Evolutionary conservation across 306 rosid genomes (phyloP).

Genomic region (Citrullus mucosospermus): DNA sequence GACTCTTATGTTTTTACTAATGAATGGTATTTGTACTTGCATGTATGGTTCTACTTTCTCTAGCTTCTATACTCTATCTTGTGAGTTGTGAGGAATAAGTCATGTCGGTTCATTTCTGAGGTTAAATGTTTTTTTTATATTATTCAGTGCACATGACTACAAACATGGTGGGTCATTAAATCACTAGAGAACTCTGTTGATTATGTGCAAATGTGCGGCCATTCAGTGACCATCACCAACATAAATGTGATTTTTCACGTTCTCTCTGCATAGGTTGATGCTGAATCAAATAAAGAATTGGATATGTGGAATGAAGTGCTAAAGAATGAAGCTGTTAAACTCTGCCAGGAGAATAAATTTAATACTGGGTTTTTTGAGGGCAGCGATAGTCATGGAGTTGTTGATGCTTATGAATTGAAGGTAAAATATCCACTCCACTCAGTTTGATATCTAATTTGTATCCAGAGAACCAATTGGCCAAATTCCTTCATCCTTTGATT

Average conservation of each 20-base stretch:
- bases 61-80: neutral
- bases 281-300: constrained; percentile 79
- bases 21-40: neutral
- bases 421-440: constrained; percentile 20
- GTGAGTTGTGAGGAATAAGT: neutral
- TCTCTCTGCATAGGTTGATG: constrained; percentile 49
- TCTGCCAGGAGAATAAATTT: constrained; percentile 88
- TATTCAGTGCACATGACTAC: neutral
- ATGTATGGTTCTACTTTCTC: neutral
- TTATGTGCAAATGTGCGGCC: neutral
- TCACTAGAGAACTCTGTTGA: neutral
- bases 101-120: neutral
- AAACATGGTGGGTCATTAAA: neutral
- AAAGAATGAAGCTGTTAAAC: constrained; percentile 67
- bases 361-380: constrained; percentile 91
- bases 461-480: neutral
- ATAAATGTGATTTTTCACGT: neutral
- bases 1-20: neutral
- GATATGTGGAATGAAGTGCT: constrained; percentile 98
- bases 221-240: neutral
- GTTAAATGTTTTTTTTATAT: neutral
- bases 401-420: constrained; percentile 95
- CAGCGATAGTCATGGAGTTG: constrained; percentile 56
- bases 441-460: neutral
- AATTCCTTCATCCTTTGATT: neutral